Conservation (phyloP, 2,329 filamentous ascomycete species). For the Colletotrichum magnum region DNA sequence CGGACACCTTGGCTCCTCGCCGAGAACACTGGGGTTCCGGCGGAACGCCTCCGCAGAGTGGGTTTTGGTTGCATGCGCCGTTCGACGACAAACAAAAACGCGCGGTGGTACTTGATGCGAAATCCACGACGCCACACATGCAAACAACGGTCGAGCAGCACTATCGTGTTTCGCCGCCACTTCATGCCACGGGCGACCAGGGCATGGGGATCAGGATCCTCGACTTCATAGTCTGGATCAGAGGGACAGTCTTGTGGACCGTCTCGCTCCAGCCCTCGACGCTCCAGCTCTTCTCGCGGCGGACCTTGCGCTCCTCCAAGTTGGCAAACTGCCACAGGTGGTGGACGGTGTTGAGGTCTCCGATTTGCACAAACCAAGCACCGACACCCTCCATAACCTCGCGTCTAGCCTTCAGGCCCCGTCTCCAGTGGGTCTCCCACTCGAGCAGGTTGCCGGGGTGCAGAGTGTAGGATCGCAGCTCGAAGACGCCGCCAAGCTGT, state of each 20-base stretch:
- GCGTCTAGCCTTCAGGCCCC: slow-evolving; percentile 88
- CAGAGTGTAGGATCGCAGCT: slow-evolving; percentile 95
- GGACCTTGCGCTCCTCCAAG: slow-evolving; percentile 90
- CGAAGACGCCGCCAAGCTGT: slow-evolving; percentile 91
- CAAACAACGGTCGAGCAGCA: neutral
- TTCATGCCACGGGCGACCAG: slow-evolving; percentile 91
- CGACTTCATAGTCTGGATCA: slow-evolving; percentile 98
- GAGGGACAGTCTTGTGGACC: slow-evolving; percentile 97
- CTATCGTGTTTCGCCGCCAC: neutral
- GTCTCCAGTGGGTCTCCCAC: slow-evolving; percentile 99
- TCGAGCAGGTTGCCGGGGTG: slow-evolving; percentile 96
- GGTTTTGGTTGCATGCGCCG: neutral
- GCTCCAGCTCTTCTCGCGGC: slow-evolving; percentile 95
- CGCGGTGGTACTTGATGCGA: neutral
- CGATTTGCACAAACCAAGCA: slow-evolving; percentile 99
- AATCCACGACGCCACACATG: neutral
- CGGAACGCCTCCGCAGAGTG: neutral
- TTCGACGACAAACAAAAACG: slow-evolving; percentile 13
- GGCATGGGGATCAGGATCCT: slow-evolving; percentile 93
- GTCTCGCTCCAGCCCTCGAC: slow-evolving; percentile 97
- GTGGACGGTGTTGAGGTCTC: slow-evolving; percentile 96
- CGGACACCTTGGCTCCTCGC: neutral
- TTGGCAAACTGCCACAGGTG: slow-evolving; percentile 99
- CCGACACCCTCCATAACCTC: slow-evolving; percentile 99
- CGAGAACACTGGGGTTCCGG: neutral